phyloP scores from a whole-genome alignment of 495 filamentous ascomycete genomes.

The Friedmanniomyces simplex region DNA sequence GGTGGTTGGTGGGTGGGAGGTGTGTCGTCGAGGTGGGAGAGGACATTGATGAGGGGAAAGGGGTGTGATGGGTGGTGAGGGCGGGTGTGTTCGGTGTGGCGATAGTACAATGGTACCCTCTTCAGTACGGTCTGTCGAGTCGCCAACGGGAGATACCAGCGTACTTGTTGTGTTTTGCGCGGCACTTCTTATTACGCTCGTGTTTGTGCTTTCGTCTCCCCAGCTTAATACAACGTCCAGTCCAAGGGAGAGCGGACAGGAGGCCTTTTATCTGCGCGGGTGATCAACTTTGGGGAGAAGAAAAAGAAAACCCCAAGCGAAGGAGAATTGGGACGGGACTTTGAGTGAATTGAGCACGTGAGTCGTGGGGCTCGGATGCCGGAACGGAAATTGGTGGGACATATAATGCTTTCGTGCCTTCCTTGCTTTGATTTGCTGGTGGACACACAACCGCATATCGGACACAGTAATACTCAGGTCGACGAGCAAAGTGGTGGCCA shows the following conservation, averaged over 20 bases:
- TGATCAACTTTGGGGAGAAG: slow-evolving; percentile 13
- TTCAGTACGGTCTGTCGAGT: not conserved
- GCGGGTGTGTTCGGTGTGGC: too few species aligned
- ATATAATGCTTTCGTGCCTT: not conserved
- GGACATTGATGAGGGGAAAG: too few species aligned
- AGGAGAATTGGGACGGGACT: too few species aligned
- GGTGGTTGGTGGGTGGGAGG: slow-evolving; percentile 11
- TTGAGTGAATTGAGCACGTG: too few species aligned
- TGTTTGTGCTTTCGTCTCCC: slow-evolving; percentile 48
- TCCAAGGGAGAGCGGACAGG: slow-evolving; percentile 37
- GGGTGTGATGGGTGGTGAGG: not conserved
- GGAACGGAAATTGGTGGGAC: not conserved
- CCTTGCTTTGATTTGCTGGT: not conserved
- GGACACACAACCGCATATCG: not conserved
- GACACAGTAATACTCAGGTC: too few species aligned
- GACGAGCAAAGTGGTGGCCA: too few species aligned
- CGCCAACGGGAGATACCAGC: not conserved
- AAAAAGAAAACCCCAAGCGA: too few species aligned
- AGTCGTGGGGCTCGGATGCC: not conserved
- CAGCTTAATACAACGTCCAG: slow-evolving; percentile 56
- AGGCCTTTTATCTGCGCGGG: slow-evolving; percentile 35
- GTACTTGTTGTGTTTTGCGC: not conserved
- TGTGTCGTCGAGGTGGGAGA: not conserved
- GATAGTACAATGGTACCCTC: too few species aligned
- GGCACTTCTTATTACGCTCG: slow-evolving; percentile 50